phyloP scores from a whole-genome alignment of 1,139 yeast genomes.

The Geotrichum europaeum region DNA sequence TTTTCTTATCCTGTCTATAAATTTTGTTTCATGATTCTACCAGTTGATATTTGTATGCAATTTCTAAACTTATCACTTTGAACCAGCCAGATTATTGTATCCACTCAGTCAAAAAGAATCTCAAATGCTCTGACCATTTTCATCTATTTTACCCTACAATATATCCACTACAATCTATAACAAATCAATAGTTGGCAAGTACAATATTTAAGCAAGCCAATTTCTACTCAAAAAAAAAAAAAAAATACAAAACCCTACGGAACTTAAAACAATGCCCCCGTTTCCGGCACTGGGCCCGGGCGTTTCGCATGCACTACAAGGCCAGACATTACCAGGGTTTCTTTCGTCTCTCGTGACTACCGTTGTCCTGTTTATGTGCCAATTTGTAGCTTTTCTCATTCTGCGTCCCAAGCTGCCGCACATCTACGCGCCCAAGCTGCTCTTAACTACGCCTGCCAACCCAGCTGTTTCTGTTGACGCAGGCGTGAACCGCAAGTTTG shows the following conservation, averaged over 20 bases:
- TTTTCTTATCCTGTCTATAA: too few relatives aligned
- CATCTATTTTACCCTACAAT: too few relatives aligned
- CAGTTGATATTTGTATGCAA: too few relatives aligned
- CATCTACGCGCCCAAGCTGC: slow-evolving; percentile 31
- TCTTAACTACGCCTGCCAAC: slow-evolving; percentile 22
- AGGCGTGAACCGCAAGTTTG: neutral
- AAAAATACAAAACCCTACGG: neutral
- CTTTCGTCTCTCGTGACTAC: slow-evolving; percentile 29
- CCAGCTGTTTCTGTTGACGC: slow-evolving; percentile 17
- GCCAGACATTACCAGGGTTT: slow-evolving; percentile 26
- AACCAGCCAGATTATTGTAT: too few relatives aligned
- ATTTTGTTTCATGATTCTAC: too few relatives aligned
- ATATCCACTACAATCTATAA: too few relatives aligned
- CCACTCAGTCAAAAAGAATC: too few relatives aligned
- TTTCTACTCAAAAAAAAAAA: neutral
- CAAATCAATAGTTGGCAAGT: too few relatives aligned
- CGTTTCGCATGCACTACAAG: slow-evolving; percentile 19
- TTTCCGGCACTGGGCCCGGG: slow-evolving; percentile 17
- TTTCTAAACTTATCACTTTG: too few relatives aligned
- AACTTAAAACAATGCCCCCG: neutral
- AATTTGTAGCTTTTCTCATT: slow-evolving; percentile 24
- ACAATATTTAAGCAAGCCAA: neutral
- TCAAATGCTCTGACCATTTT: too few relatives aligned
- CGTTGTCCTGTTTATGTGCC: slow-evolving; percentile 22
- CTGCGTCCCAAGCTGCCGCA: slow-evolving; percentile 25